Base-by-base conservation (phyloP, 2,329 filamentous ascomycete species). In the Neonectria coccinea region DNA sequence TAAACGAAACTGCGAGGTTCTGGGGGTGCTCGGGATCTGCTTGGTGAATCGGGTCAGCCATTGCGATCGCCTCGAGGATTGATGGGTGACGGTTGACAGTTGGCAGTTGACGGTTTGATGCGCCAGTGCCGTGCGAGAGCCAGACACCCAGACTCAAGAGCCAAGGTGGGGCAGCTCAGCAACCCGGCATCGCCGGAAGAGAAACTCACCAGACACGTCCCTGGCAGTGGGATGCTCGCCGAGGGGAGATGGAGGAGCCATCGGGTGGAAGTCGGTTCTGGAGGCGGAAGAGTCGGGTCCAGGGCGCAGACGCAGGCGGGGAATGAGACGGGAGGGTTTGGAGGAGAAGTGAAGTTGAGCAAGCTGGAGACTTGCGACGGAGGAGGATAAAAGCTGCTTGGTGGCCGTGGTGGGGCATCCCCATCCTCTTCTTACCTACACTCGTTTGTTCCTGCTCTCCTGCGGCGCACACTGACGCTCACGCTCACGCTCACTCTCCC, bases 321-420 rank as follows among this genome's bases (percentile, higher is more conserved):
- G 60, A 62, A 56, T 45, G 63, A 50, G 56, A 64, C 41, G 50
- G 57, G 62, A 68, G 65, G 64, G 63, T 62, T 67, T 65, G 64
- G 63, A 59, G 64, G 61, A 71, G 62, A 66, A 74, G 67, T 59
- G 67, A 71, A 67, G 56, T 45, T 29, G 62, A 68, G 53, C 31
- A 64, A 70, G 25, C 25, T 25, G 25, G 25, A 25, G 64, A 65
- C 63, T 74, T 72, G 72, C 72, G 66, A 70, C 70, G 63, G 65
- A 67, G 69, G 72, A 74, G 74, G 72, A 68, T 66, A 73, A 74
- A 65, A 69, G 70, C 66, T 64, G 68, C 67, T 62, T 62, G 69
- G 62, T 56, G 61, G 58, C 59, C 48, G 56, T 73, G 68, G 72
- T 74, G 72, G 72, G 72, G 72, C 70, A 57, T 64, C 69, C 70